phyloP scores from a whole-genome alignment of 371 early-diverging fungal genomes.

The Mortierella sp. region DNA sequence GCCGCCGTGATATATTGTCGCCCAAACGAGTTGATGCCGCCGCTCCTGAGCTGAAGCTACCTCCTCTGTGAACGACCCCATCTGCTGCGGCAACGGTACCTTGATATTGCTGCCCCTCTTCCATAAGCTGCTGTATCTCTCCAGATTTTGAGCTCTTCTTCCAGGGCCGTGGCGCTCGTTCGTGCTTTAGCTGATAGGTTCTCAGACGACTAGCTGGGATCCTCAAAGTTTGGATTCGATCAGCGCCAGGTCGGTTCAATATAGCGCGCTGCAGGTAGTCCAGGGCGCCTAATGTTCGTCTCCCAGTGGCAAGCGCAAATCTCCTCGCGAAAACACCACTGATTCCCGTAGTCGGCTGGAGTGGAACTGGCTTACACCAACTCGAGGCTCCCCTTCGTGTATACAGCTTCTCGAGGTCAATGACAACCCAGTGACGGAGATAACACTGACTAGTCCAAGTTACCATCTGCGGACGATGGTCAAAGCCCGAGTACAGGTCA shows the following conservation, averaged over 20 bases:
- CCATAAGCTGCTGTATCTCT: background rate
- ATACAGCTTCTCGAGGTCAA: constrained; percentile 29
- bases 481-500: background rate
- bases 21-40: no score
- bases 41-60: background rate
- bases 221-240: constrained; percentile 21
- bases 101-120: background rate
- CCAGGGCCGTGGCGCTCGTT: constrained; percentile 8
- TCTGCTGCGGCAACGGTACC: background rate
- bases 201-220: constrained; percentile 35
- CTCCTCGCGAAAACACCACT: background rate
- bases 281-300: background rate
- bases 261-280: constrained; percentile 32
- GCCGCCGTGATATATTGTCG: constrained; percentile 4
- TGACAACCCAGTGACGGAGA: constrained; percentile 16
- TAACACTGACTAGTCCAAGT: constrained; percentile 27
- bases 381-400: constrained; percentile 4
- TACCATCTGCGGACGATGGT: constrained; percentile 3
- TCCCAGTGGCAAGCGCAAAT: background rate
- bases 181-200: constrained; percentile 31
- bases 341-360: constrained; percentile 7
- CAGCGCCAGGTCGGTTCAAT: constrained; percentile 18
- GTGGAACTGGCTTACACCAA: no score
- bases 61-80: background rate
- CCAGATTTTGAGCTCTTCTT: background rate